phyloP scores from a whole-genome alignment of 768 basidiomycete species.

The Russula sp. region DNA sequence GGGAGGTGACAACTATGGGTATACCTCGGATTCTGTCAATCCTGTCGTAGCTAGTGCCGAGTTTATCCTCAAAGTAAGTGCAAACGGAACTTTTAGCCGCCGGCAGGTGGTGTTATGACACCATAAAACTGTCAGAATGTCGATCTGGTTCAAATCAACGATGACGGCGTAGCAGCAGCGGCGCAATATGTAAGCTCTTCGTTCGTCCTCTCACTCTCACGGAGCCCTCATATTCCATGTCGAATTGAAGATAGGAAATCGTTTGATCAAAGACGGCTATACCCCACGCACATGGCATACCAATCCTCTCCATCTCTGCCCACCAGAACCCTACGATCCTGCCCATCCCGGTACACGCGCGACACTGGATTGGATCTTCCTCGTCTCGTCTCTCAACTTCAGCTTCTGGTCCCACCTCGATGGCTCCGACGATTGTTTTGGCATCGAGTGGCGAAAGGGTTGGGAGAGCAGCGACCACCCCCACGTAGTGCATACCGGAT shows the following conservation, averaged over 20 bases:
- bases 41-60: constrained; percentile 29
- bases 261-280: constrained; percentile 61
- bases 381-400: constrained; percentile 83
- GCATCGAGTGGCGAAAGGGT: constrained; percentile 70
- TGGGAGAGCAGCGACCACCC: constrained; percentile 49
- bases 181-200: constrained; percentile 23
- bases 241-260: constrained; percentile 55
- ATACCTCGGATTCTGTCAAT: constrained; percentile 17
- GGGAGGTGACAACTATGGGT: constrained; percentile 7
- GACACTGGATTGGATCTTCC: constrained; percentile 79
- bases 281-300: constrained; percentile 79
- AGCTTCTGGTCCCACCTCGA: constrained; percentile 83
- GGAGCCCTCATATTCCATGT: background rate
- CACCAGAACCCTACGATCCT: constrained; percentile 59
- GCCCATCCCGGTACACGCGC: constrained; percentile 46
- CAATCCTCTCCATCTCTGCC: constrained; percentile 70
- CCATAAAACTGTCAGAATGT: constrained; percentile 32
- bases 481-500: constrained; percentile 68
- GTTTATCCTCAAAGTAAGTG: constrained; percentile 27
- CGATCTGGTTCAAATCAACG: constrained; percentile 31
- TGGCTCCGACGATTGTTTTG: constrained; percentile 58
- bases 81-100: background rate
- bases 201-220: background rate
- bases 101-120: background rate
- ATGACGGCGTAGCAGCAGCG: constrained; percentile 29